phyloP scores from a whole-genome alignment of 2,329 filamentous ascomycete genomes.

The Chaetomium strumarium region DNA sequence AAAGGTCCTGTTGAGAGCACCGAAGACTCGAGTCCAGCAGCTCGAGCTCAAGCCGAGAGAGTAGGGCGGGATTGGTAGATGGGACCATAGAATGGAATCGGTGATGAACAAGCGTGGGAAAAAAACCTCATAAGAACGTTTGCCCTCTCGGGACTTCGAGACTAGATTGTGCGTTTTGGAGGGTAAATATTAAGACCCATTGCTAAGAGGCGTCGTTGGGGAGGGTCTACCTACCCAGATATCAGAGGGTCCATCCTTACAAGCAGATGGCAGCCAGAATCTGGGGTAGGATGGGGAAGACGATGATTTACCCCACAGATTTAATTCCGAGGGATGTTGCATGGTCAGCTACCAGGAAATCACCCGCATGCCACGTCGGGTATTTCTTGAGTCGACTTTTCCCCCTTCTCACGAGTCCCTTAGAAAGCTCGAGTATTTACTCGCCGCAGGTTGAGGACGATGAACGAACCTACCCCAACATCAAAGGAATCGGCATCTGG shows the following conservation, averaged over 20 bases:
- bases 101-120: background rate
- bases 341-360: background rate
- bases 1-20: background rate
- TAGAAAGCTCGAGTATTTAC: background rate
- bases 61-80: background rate
- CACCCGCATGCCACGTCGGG: constrained; percentile 8
- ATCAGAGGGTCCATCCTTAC: too few relatives aligned
- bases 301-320: background rate
- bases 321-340: constrained; percentile 4
- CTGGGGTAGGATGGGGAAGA: background rate
- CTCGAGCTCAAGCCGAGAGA: background rate
- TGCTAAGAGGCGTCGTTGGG: too few relatives aligned
- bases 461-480: too few relatives aligned
- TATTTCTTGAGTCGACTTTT: constrained; percentile 1
- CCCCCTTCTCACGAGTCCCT: background rate
- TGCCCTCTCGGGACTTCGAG: too few relatives aligned
- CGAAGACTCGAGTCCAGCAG: background rate
- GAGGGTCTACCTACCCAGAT: too few relatives aligned
- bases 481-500: background rate
- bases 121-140: background rate
- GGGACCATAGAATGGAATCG: background rate
- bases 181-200: too few relatives aligned
- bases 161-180: too few relatives aligned
- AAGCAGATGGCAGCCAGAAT: background rate
- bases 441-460: background rate